phyloP scores from a whole-genome alignment of 768 basidiomycete genomes.

The Naganishia onofrii region DNA sequence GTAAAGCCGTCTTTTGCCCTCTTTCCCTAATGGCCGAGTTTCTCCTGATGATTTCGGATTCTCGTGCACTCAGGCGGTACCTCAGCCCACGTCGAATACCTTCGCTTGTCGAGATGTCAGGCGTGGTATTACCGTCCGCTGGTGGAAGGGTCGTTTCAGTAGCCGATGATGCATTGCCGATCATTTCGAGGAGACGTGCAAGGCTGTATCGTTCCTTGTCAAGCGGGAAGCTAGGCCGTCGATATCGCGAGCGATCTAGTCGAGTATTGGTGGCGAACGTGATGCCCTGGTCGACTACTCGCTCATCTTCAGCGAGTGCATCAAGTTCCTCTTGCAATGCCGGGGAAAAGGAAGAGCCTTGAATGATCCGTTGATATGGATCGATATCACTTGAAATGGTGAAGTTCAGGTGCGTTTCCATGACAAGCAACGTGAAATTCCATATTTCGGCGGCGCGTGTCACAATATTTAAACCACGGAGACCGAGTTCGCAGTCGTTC shows the following conservation, averaged over 20 bases:
- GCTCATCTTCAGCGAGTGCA: background rate
- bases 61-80: constrained; percentile 9
- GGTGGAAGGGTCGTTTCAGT: background rate
- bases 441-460: constrained; percentile 23
- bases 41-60: constrained; percentile 20
- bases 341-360: background rate
- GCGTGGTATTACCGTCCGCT: too few species aligned
- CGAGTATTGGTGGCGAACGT: background rate
- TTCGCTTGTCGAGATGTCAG: background rate
- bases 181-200: constrained; percentile 2
- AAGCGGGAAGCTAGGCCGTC: constrained; percentile 3
- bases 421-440: constrained; percentile 18
- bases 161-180: background rate
- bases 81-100: constrained; percentile 12
- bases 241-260: constrained; percentile 18
- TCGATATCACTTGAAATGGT: constrained; percentile 9
- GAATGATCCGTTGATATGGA: constrained; percentile 16
- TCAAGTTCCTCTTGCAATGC: constrained; percentile 16
- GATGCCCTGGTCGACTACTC: constrained; percentile 1
- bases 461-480: constrained; percentile 20
- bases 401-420: constrained; percentile 21
- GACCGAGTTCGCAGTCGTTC: constrained; percentile 26
- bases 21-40: constrained; percentile 9
- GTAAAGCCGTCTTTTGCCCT: constrained; percentile 15
- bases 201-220: constrained; percentile 12